phyloP scores from a whole-genome alignment of 106 monocot genomes.

The Phalaenopsis aphrodite region DNA sequence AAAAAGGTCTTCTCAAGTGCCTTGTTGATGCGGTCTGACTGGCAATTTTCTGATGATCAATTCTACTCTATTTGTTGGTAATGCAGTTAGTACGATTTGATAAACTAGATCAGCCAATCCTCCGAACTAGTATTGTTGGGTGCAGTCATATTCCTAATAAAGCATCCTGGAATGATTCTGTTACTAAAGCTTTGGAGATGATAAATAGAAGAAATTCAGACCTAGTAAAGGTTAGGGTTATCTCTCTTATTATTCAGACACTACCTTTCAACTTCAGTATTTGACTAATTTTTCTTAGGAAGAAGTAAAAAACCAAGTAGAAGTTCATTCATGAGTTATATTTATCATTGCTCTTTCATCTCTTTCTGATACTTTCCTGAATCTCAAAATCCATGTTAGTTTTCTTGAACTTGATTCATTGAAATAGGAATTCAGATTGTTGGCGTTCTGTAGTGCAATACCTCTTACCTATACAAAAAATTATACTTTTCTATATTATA shows the following conservation, averaged over 20 bases:
- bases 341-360: too few species aligned
- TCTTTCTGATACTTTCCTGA: not conserved
- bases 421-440: not conserved
- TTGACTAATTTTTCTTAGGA: not conserved
- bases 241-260: not conserved
- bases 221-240: slow-evolving; percentile 53
- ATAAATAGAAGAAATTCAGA: slow-evolving; percentile 53
- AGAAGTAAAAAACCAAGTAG: not conserved
- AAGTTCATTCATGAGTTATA: not conserved
- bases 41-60: not conserved
- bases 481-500: not conserved
- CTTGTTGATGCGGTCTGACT: not conserved
- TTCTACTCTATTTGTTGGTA: not conserved
- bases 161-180: slow-evolving; percentile 56
- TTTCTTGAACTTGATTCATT: not conserved
- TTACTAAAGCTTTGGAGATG: slow-evolving; percentile 67
- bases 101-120: slow-evolving; percentile 28
- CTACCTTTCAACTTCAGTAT: not conserved
- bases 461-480: not conserved
- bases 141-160: slow-evolving; percentile 55
- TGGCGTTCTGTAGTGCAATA: not conserved
- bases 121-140: slow-evolving; percentile 35
- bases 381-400: not conserved
- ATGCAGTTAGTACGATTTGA: slow-evolving; percentile 39
- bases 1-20: slow-evolving; percentile 33